A percentile compares a stretch with the other conserved stretches of the same genome.
These are phyloP conservation scores for Elsinoe ampelina DNA, from an alignment of 2,329 filamentous ascomycete species.

Conservation along the genomic window DNA sequence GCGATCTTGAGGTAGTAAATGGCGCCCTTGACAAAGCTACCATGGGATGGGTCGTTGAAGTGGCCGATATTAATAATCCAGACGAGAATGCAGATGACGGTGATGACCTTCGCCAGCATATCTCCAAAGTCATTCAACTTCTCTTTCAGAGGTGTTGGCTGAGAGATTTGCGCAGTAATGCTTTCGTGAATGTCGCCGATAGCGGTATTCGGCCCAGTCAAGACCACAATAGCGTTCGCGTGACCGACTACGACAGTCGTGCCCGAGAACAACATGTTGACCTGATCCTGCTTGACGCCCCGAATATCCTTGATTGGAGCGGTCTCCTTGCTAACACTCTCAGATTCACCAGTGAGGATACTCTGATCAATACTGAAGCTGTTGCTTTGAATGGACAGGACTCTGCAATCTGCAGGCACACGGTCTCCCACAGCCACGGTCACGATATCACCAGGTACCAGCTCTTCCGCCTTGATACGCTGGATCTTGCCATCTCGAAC, in stretches of 20 bases:
- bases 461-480: slow-evolving; percentile 86
- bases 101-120: slow-evolving; percentile 93
- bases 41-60: slow-evolving; percentile 90
- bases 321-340: slow-evolving; percentile 85
- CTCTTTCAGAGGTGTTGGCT: slow-evolving; percentile 94
- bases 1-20: slow-evolving; percentile 99
- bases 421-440: slow-evolving; percentile 83
- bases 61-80: slow-evolving; percentile 98
- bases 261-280: slow-evolving; percentile 97
- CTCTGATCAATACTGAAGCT: slow-evolving; percentile 95
- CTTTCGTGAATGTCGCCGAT: slow-evolving; percentile 99
- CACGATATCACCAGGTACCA: slow-evolving; percentile 90
- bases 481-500: slow-evolving; percentile 72
- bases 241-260: slow-evolving; percentile 94
- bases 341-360: slow-evolving; percentile 92
- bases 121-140: slow-evolving; percentile 99
- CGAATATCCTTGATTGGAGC: slow-evolving; percentile 60
- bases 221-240: slow-evolving; percentile 79
- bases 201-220: slow-evolving; percentile 82
- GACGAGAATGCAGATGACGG: slow-evolving; percentile 87
- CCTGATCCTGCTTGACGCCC: slow-evolving; percentile 93
- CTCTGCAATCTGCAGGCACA: slow-evolving; percentile 86
- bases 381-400: slow-evolving; percentile 89
- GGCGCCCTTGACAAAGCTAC: slow-evolving; percentile 82
- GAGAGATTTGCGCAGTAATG: slow-evolving; percentile 94